Conservation (phyloP, 495 filamentous ascomycete genomes). For the Penicillium egyptiacum region DNA sequence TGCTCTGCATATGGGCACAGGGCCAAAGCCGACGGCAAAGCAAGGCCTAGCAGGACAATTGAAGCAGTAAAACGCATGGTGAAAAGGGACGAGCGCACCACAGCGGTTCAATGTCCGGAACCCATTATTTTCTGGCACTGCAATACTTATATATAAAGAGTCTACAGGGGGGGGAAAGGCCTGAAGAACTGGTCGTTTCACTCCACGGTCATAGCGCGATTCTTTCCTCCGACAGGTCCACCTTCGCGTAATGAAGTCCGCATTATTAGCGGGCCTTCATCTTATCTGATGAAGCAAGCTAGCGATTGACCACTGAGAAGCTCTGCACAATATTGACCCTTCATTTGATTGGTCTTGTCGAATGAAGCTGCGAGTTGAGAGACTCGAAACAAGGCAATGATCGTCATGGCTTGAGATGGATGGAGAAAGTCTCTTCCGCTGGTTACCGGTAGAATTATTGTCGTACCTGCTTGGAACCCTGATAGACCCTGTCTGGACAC, state of each 20-base stretch:
- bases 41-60: conserved; percentile 5
- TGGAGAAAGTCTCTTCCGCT: conserved; percentile 4
- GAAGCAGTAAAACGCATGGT: conserved; percentile 1
- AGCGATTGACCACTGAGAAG: not conserved
- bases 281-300: conserved; percentile 10
- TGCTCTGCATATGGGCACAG: conserved; percentile 14
- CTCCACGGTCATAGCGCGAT: not conserved
- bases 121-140: not conserved
- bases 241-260: conserved; percentile 5
- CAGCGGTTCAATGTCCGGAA: not conserved
- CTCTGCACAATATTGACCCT: not conserved
- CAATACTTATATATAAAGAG: not conserved
- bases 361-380: not conserved
- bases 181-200: conserved; percentile 2
- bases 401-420: conserved; percentile 1
- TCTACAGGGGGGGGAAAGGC: not conserved
- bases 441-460: not conserved
- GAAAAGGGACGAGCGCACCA: not conserved
- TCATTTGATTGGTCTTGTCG: not conserved
- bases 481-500: not conserved
- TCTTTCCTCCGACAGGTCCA: conserved; percentile 4
- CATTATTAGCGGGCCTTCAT: conserved; percentile 8
- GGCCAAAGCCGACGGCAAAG: conserved; percentile 2
- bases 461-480: not conserved
- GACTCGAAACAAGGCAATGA: conserved; percentile 6